Evolutionary conservation across 257 asterid species (phyloP), one percentile per base, ranked within the genome.

Genomic region (Handroanthus guayacan): DNA sequence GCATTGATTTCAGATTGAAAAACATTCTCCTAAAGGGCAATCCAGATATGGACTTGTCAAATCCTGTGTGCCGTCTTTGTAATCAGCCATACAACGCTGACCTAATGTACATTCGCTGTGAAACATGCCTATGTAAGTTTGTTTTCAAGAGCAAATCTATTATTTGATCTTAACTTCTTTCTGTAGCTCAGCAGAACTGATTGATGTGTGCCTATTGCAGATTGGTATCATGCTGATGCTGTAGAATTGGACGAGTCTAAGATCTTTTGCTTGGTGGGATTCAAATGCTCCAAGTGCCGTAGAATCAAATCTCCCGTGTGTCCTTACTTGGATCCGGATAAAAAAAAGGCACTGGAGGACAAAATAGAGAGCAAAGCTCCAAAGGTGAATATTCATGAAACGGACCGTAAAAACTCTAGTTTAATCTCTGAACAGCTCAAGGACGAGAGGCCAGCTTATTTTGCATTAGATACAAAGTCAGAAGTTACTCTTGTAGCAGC

Each of bases 201-300:
- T 61, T 75, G 5, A 67, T 58, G 50, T 69, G 57, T 74, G 56
- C 73, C 17, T 38, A 52, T 68, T 67, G 74, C 92, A 90, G 96
- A 67, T 83, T 90, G 96, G 96, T 86, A 66, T 78, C 96, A 90
- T 78, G 93, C 90, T 47, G 96, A 84, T 55, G 90, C 96, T n/a
- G 81, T 90, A 55, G 91, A 82, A 74, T 79, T 90, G 75, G 73
- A 82, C 2, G 93, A 90, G 79, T 84, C 87, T 18, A 84, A 73
- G 85, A 74, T 90, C 71, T 57, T 38, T 52, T 74, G 58, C 17
- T 78, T 88, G 76, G 47, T 50, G 37, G 93, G 96, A 69, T 90
- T 88, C 81, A 90, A 90, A 84, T 90, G 96, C 80, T 85, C 87
- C 80, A 84, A 82, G 78, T 90, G 96, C 75, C 91, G 94, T 16